Evolutionary conservation across 805 yeast genomes (phyloP).

Genomic region (Lipomyces lipofer): DNA sequence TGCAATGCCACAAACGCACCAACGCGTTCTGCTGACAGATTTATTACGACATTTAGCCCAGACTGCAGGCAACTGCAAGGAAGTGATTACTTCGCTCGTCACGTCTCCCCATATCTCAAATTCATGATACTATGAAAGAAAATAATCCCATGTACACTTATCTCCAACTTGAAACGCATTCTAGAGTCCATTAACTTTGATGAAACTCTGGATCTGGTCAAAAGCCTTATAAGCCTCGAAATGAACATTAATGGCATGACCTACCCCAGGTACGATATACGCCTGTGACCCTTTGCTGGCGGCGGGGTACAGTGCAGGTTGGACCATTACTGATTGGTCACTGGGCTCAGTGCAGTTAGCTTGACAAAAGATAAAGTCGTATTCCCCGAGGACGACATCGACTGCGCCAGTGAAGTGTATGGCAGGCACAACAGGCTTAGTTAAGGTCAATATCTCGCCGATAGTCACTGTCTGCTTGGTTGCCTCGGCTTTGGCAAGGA

Average conservation of each 20-base stretch:
- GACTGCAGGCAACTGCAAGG: no score
- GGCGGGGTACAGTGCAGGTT: background rate
- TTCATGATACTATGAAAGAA: no score
- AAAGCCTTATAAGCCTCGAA: background rate
- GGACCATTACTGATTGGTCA: background rate
- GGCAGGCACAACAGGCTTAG: background rate
- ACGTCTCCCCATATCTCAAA: no score
- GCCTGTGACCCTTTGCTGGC: background rate
- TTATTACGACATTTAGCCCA: no score
- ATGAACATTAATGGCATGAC: background rate
- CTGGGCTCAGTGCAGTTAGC: background rate
- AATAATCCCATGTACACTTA: no score
- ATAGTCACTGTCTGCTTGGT: background rate
- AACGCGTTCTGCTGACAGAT: no score
- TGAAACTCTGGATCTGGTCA: background rate
- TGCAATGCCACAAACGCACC: no score
- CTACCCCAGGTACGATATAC: background rate
- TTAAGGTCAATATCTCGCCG: background rate
- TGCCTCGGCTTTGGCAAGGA: background rate
- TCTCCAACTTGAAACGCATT: no score
- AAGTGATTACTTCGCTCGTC: no score
- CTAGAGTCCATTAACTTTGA: background rate
- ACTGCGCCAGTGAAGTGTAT: background rate
- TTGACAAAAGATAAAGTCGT: background rate
- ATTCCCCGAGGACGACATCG: background rate